Base-by-base conservation (phyloP, 805 yeast genomes). In the Blastobotrys parvus region DNA sequence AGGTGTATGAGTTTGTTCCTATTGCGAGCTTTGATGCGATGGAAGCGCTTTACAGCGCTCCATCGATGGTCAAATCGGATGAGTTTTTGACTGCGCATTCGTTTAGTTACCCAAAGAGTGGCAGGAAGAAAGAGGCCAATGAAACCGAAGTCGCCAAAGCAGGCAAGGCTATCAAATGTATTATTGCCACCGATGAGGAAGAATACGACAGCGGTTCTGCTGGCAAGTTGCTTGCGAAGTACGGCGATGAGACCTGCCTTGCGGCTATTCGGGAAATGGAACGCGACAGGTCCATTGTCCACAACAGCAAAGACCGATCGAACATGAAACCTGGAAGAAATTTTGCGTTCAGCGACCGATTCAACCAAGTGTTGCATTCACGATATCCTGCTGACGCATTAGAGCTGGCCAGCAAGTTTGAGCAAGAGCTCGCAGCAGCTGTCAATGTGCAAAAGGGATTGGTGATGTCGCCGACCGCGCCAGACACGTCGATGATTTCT, bases 61-160 rank as follows among this genome's bases (percentile, higher is more conserved):
- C 74, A 22, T 80, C 94, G 1, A 77, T 84, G 81, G 65, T 81
- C 42, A 87, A 81, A 52, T 74, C 82, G 42, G 89, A 84, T 51
- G 72, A 72, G 8, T 62, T 69, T 21, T 60, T 80, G 39, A 31
- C 45, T 2, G 42, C 60, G 75, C 61, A 66, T 1, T 61, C 72
- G 0, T 81, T 75, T 54, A 57, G 68, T 6, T 50, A 54, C 11
- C 48, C 53, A 3, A 45, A 25, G 11, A 8, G 11, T 25, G 49
- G 15, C 53, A 44, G 4, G 46, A 45, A 23, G 32, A 32, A 11
- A 25, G 23, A 20, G 5, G 6, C 39, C 8, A 29, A 27, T 4
- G 15, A 16, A 17, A 19, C 44, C 17, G 20, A 38, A 4, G 15
- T 13, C 19, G 8, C 16, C 25, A 27, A 17, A 22, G 54, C 49